Conservation (phyloP, 148 eudicot species). For the Nepenthes mirabilis region DNA sequence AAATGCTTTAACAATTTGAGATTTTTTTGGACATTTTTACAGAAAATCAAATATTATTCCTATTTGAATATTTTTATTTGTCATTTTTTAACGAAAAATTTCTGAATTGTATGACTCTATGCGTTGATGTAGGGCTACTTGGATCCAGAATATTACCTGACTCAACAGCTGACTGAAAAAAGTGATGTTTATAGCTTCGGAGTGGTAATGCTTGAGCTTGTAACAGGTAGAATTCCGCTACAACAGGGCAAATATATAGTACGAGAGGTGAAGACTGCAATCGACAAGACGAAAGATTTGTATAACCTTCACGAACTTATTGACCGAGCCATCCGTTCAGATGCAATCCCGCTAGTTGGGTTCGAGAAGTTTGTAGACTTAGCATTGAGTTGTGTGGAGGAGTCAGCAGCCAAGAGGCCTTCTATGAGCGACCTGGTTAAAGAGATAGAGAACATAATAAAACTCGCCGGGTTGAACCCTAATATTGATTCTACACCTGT, state of each 20-base stretch:
- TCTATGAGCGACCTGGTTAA: slow-evolving; percentile 69
- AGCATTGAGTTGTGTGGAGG: slow-evolving; percentile 56
- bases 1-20: no score
- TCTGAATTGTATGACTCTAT: neutral
- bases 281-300: slow-evolving; percentile 36
- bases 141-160: slow-evolving; percentile 88
- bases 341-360: slow-evolving; percentile 25
- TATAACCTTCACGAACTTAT: slow-evolving; percentile 38
- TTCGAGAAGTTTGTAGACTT: slow-evolving; percentile 46
- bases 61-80: no score
- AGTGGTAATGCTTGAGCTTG: slow-evolving; percentile 52
- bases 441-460: slow-evolving; percentile 55
- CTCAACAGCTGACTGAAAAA: slow-evolving; percentile 63
- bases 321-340: slow-evolving; percentile 29
- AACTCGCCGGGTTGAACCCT: slow-evolving; percentile 54
- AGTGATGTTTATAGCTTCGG: slow-evolving; percentile 80
- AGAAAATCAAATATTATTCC: no score
- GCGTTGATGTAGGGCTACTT: slow-evolving; percentile 46
- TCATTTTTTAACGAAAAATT: no score
- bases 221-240: slow-evolving; percentile 54
- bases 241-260: slow-evolving; percentile 61
- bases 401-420: slow-evolving; percentile 38
- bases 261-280: slow-evolving; percentile 25
- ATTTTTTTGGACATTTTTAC: no score
- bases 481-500: slow-evolving; percentile 41